Base-by-base conservation (phyloP, 805 yeast genomes). In the Deakozyma indianensis region DNA sequence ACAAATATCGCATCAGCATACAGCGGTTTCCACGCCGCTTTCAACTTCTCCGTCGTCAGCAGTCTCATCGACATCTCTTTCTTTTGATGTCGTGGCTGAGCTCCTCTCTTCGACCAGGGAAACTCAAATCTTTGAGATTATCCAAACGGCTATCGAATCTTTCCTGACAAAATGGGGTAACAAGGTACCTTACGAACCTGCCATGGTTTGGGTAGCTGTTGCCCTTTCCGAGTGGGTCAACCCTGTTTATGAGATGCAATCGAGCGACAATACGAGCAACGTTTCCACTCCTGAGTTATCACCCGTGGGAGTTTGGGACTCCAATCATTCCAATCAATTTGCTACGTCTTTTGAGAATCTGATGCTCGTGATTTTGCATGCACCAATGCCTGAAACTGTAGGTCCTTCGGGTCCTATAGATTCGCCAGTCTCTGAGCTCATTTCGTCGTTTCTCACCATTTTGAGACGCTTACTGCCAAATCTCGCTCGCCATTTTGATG, bases 141-240 rank as follows among this genome's bases (percentile, higher is more conserved):
- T 85, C 48, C 80, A 82, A 54, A 62, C 65, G 29, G 70, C 94
- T 3, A 73, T 87, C 15, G 56, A 69, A 41, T 71, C 71, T 47
- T 88, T 88, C 57, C 63, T 83, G 35, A 63, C 62, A 24, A 84
- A 84, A 64, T 87, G 95, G 94, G 88, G 92, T 4, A 68, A 70
- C 32, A 69, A 79, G 47, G 74, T 84, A 45, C 78, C 77, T 52
- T 88, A 88, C 58, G 92, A 85, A 60, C 71, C 80, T 41, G 88
- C 94, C 0, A 68, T 87, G 54, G 72, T 90, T 2, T 87, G 95
- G 95, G 75, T 84, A 18, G 96, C 95, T 0, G 63, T 85, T 25
- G 87, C 86, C 9, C 64, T 88, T 41, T 90, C 95, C 0, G 95
- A 86, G 60, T 87, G 95, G 95, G 72, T 77, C 25, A 88, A 94